phyloP scores from a whole-genome alignment of 345 rosid species.

The Euphorbia lathyris region DNA sequence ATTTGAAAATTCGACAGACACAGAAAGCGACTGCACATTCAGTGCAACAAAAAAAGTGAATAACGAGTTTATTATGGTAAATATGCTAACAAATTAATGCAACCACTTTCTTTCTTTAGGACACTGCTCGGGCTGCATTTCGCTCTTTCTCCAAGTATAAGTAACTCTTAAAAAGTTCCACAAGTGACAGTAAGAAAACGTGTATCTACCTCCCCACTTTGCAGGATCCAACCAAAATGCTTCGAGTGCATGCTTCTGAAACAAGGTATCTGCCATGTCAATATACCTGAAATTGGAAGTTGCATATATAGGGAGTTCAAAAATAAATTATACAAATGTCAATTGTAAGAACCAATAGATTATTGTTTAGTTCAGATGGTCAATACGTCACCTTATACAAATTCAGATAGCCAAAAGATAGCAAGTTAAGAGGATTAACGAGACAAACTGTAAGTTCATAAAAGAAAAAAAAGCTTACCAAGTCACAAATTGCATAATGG shows the following conservation, averaged over 20 bases:
- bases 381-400: too few species aligned
- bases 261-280: conserved; percentile 95
- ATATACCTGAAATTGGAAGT: conserved; percentile 60
- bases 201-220: conserved; percentile 90
- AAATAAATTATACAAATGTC: background rate
- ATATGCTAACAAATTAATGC: conserved; percentile 10
- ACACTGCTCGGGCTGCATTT: background rate
- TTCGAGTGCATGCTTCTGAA: conserved; percentile 93
- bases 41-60: conserved; percentile 46
- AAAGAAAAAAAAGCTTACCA: too few species aligned
- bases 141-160: conserved; percentile 1
- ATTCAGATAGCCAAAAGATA: too few species aligned
- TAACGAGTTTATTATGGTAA: conserved; percentile 3
- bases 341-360: too few species aligned
- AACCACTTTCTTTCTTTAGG: background rate
- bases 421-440: too few species aligned
- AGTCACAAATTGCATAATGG: too few species aligned
- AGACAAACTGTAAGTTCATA: too few species aligned
- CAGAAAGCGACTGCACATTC: conserved; percentile 94
- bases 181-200: background rate
- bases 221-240: conserved; percentile 94
- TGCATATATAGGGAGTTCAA: conserved; percentile 2
- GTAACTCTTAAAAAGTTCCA: background rate
- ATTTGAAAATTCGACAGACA: conserved; percentile 89
- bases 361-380: too few species aligned